Conservation (phyloP, 2,329 filamentous ascomycete genomes). For the Mollisiaceae sp. region DNA sequence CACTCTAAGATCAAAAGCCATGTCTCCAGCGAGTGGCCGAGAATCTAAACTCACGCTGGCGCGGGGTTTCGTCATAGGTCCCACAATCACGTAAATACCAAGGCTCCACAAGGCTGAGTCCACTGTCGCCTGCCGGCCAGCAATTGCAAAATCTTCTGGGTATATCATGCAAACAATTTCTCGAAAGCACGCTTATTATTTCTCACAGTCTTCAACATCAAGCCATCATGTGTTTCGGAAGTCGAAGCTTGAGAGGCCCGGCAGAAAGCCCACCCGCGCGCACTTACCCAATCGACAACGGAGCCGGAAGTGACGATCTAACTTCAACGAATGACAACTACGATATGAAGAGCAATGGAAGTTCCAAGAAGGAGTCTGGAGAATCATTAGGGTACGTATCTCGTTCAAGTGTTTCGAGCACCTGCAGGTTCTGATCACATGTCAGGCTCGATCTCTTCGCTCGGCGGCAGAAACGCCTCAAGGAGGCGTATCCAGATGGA, state of each 20-base stretch:
- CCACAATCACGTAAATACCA: slow-evolving; percentile 6
- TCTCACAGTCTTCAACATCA: not conserved
- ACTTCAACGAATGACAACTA: not conserved
- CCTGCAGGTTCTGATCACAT: not conserved
- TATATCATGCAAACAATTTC: no score
- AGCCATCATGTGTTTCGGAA: slow-evolving; percentile 16
- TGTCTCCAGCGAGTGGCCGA: no score
- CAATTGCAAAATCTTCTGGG: not conserved
- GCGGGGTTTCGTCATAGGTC: not conserved
- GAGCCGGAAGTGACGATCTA: not conserved
- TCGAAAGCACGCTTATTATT: no score
- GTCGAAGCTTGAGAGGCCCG: not conserved
- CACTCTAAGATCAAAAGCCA: no score
- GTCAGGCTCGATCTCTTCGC: slow-evolving; percentile 12
- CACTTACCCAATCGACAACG: not conserved
- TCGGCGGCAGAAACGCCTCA: not conserved
- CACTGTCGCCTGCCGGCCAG: not conserved
- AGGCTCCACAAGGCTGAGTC: slow-evolving; percentile 5
- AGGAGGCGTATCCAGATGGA: slow-evolving; percentile 10
- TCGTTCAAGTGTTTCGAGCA: not conserved
- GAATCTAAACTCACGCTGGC: no score
- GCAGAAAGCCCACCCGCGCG: not conserved
- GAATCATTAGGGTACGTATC: slow-evolving; percentile 10
- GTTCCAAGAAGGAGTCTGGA: not conserved
- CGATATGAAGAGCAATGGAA: not conserved